These are phyloP conservation scores for Phytophthora tentaculata DNA, from an alignment of 352 stramenopile species.

Conservation along the genomic window DNA sequence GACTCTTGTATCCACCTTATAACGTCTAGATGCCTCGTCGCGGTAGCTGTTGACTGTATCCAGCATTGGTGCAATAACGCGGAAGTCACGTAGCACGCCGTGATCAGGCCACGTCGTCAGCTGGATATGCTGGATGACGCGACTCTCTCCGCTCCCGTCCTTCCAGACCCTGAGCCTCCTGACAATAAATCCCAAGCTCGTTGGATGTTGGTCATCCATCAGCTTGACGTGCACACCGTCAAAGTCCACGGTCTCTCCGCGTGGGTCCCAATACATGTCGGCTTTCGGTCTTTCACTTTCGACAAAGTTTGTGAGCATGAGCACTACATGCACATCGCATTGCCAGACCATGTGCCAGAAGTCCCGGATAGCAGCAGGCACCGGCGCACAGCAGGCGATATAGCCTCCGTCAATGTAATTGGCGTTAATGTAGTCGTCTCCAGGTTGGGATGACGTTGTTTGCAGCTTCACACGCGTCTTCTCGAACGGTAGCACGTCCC, in stretches of 20 bases:
- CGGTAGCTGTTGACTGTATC: slow-evolving; percentile 65
- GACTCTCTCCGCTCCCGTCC: slow-evolving; percentile 36
- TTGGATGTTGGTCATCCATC: slow-evolving; percentile 42
- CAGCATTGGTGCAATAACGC: slow-evolving; percentile 75
- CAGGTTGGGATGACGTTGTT: neutral
- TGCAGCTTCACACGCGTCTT: slow-evolving; percentile 67
- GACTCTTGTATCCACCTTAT: slow-evolving; percentile 40
- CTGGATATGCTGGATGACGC: slow-evolving; percentile 73
- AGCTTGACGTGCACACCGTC: slow-evolving; percentile 58
- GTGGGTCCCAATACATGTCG: slow-evolving; percentile 75
- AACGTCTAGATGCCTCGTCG: slow-evolving; percentile 28
- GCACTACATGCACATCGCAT: slow-evolving; percentile 76
- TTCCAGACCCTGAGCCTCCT: slow-evolving; percentile 62
- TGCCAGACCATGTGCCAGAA: slow-evolving; percentile 90
- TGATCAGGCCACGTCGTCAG: slow-evolving; percentile 85
- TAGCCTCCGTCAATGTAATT: slow-evolving; percentile 70
- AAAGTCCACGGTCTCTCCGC: slow-evolving; percentile 56
- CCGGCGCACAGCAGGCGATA: slow-evolving; percentile 79
- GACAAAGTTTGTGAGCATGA: slow-evolving; percentile 91
- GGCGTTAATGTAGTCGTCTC: slow-evolving; percentile 78
- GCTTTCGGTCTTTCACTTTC: slow-evolving; percentile 76
- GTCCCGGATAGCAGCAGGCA: slow-evolving; percentile 66
- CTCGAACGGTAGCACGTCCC: slow-evolving; percentile 79
- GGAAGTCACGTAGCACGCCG: slow-evolving; percentile 75
- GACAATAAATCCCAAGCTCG: slow-evolving; percentile 50